Evolutionary conservation across 345 rosid genomes (phyloP).

Genomic region (Corchorus olitorius): DNA sequence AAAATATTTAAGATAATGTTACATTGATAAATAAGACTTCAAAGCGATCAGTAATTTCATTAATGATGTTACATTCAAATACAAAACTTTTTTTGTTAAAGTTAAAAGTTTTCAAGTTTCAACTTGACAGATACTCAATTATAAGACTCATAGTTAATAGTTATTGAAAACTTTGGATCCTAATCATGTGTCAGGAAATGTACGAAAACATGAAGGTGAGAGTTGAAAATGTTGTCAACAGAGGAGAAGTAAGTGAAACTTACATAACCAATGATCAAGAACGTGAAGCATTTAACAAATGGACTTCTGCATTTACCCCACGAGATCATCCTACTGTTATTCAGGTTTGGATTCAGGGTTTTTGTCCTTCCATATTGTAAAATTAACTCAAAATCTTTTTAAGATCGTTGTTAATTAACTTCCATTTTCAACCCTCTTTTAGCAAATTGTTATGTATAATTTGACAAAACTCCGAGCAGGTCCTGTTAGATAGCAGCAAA

Average conservation of each 20-base stretch:
- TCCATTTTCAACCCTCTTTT: not conserved
- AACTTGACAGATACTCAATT: not conserved
- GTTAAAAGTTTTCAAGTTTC: no score
- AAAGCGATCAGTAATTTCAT: no score
- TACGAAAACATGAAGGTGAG: slow-evolving; percentile 48
- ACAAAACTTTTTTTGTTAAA: no score
- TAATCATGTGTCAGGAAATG: slow-evolving; percentile 32
- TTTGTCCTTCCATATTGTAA: not conserved
- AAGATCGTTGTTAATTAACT: not conserved
- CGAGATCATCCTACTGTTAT: slow-evolving; percentile 56
- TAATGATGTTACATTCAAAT: no score
- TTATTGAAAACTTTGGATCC: not conserved
- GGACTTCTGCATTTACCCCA: slow-evolving; percentile 39
- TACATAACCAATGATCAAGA: slow-evolving; percentile 16
- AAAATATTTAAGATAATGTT: no score
- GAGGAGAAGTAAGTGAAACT: slow-evolving; percentile 37
- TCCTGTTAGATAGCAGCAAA: slow-evolving; percentile 20
- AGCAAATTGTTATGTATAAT: no score
- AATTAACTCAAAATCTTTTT: not conserved
- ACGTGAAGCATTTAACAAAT: slow-evolving; percentile 30
- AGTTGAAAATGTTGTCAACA: slow-evolving; percentile 36
- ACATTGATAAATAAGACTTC: no score
- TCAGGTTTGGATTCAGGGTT: slow-evolving; percentile 33
- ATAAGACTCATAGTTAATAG: not conserved
- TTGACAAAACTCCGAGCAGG: slow-evolving; percentile 18